These are phyloP conservation scores for Beauveria australis DNA, from an alignment of 2,329 filamentous ascomycete species.

Conservation along the genomic window DNA sequence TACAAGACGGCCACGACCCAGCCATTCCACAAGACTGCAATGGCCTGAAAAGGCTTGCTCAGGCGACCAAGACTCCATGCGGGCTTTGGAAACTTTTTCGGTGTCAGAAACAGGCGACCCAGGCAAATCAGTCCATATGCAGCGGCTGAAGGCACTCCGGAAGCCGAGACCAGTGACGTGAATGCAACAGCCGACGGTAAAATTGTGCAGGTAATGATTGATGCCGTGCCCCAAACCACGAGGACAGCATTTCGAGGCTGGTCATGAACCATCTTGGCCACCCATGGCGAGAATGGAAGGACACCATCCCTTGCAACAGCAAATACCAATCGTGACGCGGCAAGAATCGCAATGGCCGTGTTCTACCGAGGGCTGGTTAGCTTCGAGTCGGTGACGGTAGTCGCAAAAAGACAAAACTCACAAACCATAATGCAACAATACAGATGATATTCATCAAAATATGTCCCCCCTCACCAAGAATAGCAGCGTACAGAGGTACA, in stretches of 20 bases:
- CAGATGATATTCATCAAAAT: constrained; percentile 55
- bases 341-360: constrained; percentile 50
- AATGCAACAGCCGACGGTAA: constrained; percentile 46
- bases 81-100: constrained; percentile 37
- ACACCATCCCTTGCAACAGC: constrained; percentile 55
- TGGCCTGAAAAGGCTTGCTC: constrained; percentile 39
- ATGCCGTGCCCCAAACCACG: constrained; percentile 46
- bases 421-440: constrained; percentile 41
- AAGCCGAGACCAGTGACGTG: constrained; percentile 44
- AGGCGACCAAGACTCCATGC: constrained; percentile 35
- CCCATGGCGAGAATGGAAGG: constrained; percentile 50
- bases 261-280: constrained; percentile 44
- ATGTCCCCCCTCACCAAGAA: constrained; percentile 47
- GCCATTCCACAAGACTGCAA: constrained; percentile 39
- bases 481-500: constrained; percentile 47
- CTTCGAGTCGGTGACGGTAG: neutral
- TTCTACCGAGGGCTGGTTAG: constrained; percentile 28
- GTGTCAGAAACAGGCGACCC: constrained; percentile 37
- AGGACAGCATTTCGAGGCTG: constrained; percentile 53
- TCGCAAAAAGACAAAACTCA: constrained; percentile 21
- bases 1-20: constrained; percentile 41
- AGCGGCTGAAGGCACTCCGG: constrained; percentile 42
- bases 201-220: constrained; percentile 50
- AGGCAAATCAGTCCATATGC: constrained; percentile 44
- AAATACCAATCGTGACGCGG: constrained; percentile 53